A percentile compares a stretch with the other conserved stretches of the same genome.
Conservation (phyloP, 163 green algal species). For the Scenedesmus sp. region DNA sequence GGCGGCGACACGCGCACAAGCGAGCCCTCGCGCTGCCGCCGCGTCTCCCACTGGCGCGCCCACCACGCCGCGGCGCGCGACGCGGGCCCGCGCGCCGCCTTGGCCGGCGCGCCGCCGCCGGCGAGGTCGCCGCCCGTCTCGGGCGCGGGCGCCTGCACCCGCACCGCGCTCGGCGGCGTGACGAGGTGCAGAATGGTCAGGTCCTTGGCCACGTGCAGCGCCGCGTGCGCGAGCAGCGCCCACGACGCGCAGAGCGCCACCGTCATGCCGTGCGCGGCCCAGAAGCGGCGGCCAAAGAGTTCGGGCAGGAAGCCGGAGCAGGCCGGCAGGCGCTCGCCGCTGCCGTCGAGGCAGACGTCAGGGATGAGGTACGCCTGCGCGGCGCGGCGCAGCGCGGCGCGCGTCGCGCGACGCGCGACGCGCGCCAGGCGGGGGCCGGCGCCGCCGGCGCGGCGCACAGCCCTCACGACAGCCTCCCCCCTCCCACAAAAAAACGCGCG, state of each 20-base stretch:
- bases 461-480: neutral
- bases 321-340: neutral
- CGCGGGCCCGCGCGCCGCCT: no score
- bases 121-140: no score
- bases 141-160: neutral
- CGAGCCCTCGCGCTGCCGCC: no score
- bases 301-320: neutral
- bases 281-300: neutral
- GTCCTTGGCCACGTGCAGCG: constrained; percentile 24
- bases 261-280: neutral
- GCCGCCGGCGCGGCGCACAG: no score
- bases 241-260: neutral
- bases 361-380: constrained; percentile 23
- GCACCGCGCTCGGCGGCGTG: neutral
- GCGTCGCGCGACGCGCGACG: no score
- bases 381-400: neutral
- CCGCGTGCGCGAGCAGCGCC: constrained; percentile 3
- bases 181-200: neutral
- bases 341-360: neutral
- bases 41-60: no score
- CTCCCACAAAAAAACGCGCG: no score
- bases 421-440: no score
- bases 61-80: no score
- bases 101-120: no score
- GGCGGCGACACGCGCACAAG: neutral